Evolutionary conservation across 495 filamentous ascomycete species (phyloP).

Genomic region (Daldinia bambusicola): DNA sequence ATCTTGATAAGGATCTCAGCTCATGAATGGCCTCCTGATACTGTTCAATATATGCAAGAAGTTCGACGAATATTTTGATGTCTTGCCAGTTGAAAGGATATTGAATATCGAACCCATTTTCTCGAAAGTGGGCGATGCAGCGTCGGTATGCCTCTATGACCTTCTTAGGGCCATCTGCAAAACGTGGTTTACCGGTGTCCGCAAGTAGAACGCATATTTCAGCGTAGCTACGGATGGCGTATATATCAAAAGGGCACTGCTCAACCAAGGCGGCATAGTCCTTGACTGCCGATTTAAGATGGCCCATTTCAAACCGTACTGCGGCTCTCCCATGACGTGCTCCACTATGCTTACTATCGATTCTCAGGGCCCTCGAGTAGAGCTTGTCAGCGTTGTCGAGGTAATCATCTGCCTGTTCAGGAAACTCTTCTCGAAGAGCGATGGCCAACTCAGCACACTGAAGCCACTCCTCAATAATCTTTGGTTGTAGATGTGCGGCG

Average conservation of each 20-base stretch:
- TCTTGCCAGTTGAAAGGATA: slow-evolving; percentile 81
- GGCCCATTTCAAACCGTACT: slow-evolving; percentile 65
- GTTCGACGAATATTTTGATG: slow-evolving; percentile 82
- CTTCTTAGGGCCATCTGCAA: slow-evolving; percentile 48
- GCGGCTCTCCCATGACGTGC: slow-evolving; percentile 70
- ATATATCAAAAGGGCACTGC: slow-evolving; percentile 37
- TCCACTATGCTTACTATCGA: slow-evolving; percentile 66
- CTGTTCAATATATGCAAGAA: slow-evolving; percentile 71
- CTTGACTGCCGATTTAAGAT: slow-evolving; percentile 44
- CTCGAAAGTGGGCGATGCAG: slow-evolving; percentile 65
- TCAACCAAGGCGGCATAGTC: slow-evolving; percentile 45
- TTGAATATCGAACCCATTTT: slow-evolving; percentile 53
- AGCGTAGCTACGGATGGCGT: slow-evolving; percentile 44
- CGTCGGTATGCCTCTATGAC: slow-evolving; percentile 70
- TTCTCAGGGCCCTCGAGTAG: slow-evolving; percentile 73
- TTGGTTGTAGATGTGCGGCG: slow-evolving; percentile 77
- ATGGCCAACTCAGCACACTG: slow-evolving; percentile 73
- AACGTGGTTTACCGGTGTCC: slow-evolving; percentile 33
- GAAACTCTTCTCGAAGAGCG: slow-evolving; percentile 61
- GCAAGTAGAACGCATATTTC: slow-evolving; percentile 44
- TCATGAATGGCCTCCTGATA: slow-evolving; percentile 71
- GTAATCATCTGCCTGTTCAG: slow-evolving; percentile 57
- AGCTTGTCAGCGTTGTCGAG: slow-evolving; percentile 71
- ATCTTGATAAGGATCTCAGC: slow-evolving; percentile 77
- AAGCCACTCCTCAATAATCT: slow-evolving; percentile 74